These are phyloP conservation scores for Aspergillus incahuasiensis DNA, from an alignment of 495 filamentous ascomycete species.

Conservation along the genomic window DNA sequence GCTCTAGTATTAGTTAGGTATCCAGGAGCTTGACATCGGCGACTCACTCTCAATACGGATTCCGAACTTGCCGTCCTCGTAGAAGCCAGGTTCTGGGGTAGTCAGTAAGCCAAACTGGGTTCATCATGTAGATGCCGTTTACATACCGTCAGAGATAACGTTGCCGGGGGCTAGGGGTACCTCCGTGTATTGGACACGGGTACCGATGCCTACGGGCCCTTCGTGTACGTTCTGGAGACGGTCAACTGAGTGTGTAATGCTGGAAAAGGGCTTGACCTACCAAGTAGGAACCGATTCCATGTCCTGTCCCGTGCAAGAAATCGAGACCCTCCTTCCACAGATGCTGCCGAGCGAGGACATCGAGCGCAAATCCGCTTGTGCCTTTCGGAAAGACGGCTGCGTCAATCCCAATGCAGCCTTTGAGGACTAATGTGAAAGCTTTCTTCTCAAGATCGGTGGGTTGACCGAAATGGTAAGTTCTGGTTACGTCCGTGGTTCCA, in stretches of 20 bases:
- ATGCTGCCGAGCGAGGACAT: constrained; percentile 83
- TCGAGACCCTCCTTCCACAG: constrained; percentile 92
- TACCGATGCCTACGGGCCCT: constrained; percentile 94
- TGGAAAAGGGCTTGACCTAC: constrained; percentile 27
- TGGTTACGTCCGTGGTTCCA: constrained; percentile 93
- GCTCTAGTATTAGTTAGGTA: constrained; percentile 17
- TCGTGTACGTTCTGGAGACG: constrained; percentile 81
- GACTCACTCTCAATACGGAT: constrained; percentile 88
- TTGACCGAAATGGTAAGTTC: constrained; percentile 86
- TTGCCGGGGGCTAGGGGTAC: constrained; percentile 87
- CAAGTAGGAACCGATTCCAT: constrained; percentile 88
- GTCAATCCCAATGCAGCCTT: constrained; percentile 92
- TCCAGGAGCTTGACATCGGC: background rate
- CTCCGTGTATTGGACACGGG: constrained; percentile 84
- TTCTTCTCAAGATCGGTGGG: constrained; percentile 83
- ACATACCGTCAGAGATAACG: constrained; percentile 74
- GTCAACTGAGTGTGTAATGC: constrained; percentile 12
- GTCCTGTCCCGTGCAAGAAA: constrained; percentile 94
- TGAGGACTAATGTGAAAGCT: constrained; percentile 92
- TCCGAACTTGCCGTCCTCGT: constrained; percentile 96
- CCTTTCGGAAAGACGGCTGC: constrained; percentile 89
- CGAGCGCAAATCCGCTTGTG: constrained; percentile 87
- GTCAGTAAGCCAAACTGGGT: constrained; percentile 19
- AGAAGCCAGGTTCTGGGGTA: constrained; percentile 83
- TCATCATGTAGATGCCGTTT: background rate